Conservation (phyloP, 257 asterid genomes). For the Phtheirospermum japonicum region DNA sequence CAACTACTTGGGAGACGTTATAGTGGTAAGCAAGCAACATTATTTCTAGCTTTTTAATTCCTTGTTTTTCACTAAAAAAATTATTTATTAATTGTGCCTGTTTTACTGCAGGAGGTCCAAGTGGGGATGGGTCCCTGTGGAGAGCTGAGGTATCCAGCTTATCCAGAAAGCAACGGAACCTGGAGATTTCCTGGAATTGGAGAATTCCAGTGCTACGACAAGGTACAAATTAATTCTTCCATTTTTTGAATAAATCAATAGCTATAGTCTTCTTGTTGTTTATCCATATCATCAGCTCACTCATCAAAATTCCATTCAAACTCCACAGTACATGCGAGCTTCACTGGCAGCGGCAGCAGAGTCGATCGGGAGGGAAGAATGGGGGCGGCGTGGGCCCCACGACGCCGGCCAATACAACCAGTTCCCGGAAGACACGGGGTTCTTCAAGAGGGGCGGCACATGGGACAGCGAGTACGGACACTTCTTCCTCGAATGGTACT, state of each 20-base stretch:
- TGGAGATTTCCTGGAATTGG: constrained; percentile 94
- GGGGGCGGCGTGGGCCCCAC: constrained; percentile 85
- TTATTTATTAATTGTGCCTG: constrained; percentile 10
- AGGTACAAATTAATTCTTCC: constrained; percentile 40
- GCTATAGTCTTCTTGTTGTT: too few relatives aligned
- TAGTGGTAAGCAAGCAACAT: too few relatives aligned
- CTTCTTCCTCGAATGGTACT: constrained; percentile 83
- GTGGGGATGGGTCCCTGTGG: constrained; percentile 98
- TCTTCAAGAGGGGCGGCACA: constrained; percentile 68
- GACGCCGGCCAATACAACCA: constrained; percentile 81
- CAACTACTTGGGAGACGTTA: constrained; percentile 60
- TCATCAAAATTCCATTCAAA: neutral
- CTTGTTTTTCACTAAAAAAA: too few relatives aligned
- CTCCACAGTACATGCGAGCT: constrained; percentile 77
- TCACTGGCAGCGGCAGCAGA: constrained; percentile 79
- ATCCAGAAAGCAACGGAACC: constrained; percentile 86
- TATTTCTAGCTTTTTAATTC: too few relatives aligned
- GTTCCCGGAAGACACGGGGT: constrained; percentile 83
- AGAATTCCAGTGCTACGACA: constrained; percentile 90
- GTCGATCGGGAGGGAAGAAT: constrained; percentile 57
- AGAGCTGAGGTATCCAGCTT: constrained; percentile 94
- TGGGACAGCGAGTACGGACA: constrained; percentile 84
- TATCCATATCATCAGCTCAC: neutral
- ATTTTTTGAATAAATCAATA: too few relatives aligned
- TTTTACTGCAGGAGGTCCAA: constrained; percentile 74